Evolutionary conservation across 1,284 basidiomycete genomes (phyloP).

Genomic region (Sphaerobolus stellatus): DNA sequence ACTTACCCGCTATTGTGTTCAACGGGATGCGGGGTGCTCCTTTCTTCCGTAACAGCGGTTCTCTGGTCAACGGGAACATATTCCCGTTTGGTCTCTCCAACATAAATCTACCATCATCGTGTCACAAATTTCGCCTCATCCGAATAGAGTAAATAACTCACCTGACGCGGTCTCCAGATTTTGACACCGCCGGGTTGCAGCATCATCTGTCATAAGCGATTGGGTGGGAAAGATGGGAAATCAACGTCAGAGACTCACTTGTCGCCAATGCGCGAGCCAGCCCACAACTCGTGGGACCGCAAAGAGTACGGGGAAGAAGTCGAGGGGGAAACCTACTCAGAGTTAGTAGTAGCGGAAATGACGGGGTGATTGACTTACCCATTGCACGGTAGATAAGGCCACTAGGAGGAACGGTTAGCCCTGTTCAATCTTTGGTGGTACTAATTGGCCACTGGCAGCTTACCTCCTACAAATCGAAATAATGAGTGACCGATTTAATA

Average conservation of each 20-base stretch:
- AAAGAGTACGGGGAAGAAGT: constrained; percentile 89
- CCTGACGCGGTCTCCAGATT: constrained; percentile 87
- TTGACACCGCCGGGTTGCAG: constrained; percentile 82
- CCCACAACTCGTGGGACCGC: constrained; percentile 87
- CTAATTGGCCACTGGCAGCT: constrained; percentile 15
- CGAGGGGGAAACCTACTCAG: constrained; percentile 73
- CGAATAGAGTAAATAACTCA: constrained; percentile 31
- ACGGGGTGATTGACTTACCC: constrained; percentile 51
- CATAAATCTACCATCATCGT: constrained; percentile 57
- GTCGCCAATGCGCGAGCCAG: constrained; percentile 87
- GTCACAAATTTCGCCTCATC: not conserved
- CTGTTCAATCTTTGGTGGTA: not conserved
- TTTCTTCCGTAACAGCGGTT: constrained; percentile 46
- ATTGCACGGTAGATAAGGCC: constrained; percentile 85
- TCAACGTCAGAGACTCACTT: constrained; percentile 41
- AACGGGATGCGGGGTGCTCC: constrained; percentile 63
- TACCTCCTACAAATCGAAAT: constrained; percentile 44
- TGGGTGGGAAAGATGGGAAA: constrained; percentile 6
- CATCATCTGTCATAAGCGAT: constrained; percentile 66
- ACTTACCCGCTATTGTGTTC: constrained; percentile 78
- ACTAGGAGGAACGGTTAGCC: constrained; percentile 36
- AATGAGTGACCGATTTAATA: constrained; percentile 1
- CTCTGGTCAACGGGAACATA: constrained; percentile 67
- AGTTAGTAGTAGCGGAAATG: not conserved
- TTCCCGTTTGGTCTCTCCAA: constrained; percentile 68